Evolutionary conservation across 2,329 filamentous ascomycete genomes (phyloP), one percentile per base, ranked within the genome.

Genomic region (Fusarium newnesense): DNA sequence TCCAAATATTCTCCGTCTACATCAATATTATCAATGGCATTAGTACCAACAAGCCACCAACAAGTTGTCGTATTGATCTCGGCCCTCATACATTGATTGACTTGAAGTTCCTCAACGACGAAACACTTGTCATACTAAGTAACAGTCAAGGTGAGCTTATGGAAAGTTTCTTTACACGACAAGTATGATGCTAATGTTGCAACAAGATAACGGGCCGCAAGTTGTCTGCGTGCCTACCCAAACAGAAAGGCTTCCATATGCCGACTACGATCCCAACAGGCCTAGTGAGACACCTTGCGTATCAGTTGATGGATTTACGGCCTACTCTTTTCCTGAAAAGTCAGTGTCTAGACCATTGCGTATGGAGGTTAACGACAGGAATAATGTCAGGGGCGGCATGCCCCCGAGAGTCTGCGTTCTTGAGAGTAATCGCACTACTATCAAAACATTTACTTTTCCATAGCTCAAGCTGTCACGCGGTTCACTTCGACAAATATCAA

Each of bases 31-130:
- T 86, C 63, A 91, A 91, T 58, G 89, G 89, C 43, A 88, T 92
- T 64, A 93, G 88, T 74, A 84, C 84, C 61, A 79, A 81, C 40
- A 76, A 82, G 7, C 75, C 80, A 3, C 83, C 83, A 4, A 79
- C 79, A n/a, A 80, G 81, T 8, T 83, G 84, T 40, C 78, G 80
- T 30, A 70, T 90, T 13, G 80, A 80, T 37, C 79, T 89, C 4
- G 82, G 80, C 2, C 76, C 81, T 10, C 82, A 82, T 16, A 82
- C 80, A n/a, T 81, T 91, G 21, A 80, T 89, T 26, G 91, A 94
- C 78, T 80, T 92, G 19, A 91, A 92, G 77, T 94, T 95, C 76
- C 85, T 93, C 47, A 86, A 92, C 75, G 89, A 92, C 62, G 81
- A 85, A 18, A 85, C 83, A 0, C 79, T 95, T 4, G 84, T 94